These are phyloP conservation scores for Penicillium coffeae DNA, from an alignment of 495 filamentous ascomycete species.

Conservation along the genomic window DNA sequence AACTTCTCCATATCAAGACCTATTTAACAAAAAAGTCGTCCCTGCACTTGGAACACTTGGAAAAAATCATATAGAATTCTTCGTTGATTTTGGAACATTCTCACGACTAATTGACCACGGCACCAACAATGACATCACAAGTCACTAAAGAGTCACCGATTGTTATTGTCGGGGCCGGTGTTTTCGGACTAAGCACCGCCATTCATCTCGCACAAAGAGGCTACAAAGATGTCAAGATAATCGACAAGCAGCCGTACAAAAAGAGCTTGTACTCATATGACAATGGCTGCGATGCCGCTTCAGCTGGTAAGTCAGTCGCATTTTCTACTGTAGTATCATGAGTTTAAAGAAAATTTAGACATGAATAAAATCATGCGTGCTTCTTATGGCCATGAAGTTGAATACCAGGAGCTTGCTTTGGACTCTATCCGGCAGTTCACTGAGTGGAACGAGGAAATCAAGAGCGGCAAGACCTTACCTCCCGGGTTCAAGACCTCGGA, in stretches of 20 bases:
- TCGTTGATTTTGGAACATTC: too few species aligned
- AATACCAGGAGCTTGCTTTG: slow-evolving; percentile 42
- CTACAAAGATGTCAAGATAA: slow-evolving; percentile 37
- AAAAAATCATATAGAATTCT: too few species aligned
- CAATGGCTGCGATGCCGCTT: slow-evolving; percentile 30
- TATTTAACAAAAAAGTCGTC: too few species aligned
- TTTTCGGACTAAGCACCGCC: slow-evolving; percentile 41
- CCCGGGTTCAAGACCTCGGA: slow-evolving; percentile 24
- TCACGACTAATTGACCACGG: neutral
- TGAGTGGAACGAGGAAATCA: slow-evolving; percentile 38
- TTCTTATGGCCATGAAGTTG: slow-evolving; percentile 34
- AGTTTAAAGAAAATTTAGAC: neutral
- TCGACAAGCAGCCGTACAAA: slow-evolving; percentile 41
- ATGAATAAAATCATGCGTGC: slow-evolving; percentile 43
- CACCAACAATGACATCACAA: neutral
- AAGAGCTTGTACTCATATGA: slow-evolving; percentile 26
- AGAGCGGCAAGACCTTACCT: slow-evolving; percentile 20
- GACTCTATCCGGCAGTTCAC: slow-evolving; percentile 36
- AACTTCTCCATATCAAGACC: too few species aligned
- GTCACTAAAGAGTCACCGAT: slow-evolving; percentile 16
- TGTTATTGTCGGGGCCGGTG: slow-evolving; percentile 42
- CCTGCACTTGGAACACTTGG: too few species aligned
- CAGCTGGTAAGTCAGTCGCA: slow-evolving; percentile 12
- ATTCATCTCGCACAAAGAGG: slow-evolving; percentile 38
- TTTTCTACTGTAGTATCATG: neutral